Conservation (phyloP, 148 eudicot genomes). For the Chenopodium album region DNA sequence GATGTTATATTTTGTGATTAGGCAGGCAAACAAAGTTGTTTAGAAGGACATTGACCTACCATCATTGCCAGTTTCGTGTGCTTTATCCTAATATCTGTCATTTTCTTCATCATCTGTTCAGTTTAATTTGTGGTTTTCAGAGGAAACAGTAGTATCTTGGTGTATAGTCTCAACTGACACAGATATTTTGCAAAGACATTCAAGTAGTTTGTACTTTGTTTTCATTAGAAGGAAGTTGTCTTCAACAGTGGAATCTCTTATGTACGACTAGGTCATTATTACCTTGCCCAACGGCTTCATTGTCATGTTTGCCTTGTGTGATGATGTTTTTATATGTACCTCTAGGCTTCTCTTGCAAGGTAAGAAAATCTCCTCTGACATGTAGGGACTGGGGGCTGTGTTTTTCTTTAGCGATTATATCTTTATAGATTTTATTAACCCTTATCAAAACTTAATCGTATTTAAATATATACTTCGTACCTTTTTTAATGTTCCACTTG, state of each 20-base stretch:
- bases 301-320: not conserved
- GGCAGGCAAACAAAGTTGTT: conserved; percentile 6
- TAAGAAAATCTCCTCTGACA: not conserved
- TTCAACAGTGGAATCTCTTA: not conserved
- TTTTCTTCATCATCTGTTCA: conserved; percentile 6
- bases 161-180: conserved; percentile 39
- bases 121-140: conserved; percentile 7
- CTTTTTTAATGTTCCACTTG: too few species aligned
- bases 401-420: too few species aligned
- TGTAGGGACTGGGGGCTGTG: not conserved
- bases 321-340: not conserved
- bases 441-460: too few species aligned
- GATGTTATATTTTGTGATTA: conserved; percentile 46
- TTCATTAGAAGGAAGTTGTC: conserved; percentile 5
- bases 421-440: too few species aligned
- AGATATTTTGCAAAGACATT: conserved; percentile 13
- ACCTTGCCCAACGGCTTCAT: not conserved
- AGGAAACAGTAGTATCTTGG: conserved; percentile 21
- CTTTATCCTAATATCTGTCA: conserved; percentile 2
- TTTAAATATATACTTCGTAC: too few species aligned
- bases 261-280: not conserved
- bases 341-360: not conserved
- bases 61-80: not conserved
- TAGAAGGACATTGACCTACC: not conserved
- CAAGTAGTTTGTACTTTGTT: conserved; percentile 17